Evolutionary conservation across 805 yeast species (phyloP), one percentile per base, ranked within the genome.

Genomic region (Lipomyces sp.): DNA sequence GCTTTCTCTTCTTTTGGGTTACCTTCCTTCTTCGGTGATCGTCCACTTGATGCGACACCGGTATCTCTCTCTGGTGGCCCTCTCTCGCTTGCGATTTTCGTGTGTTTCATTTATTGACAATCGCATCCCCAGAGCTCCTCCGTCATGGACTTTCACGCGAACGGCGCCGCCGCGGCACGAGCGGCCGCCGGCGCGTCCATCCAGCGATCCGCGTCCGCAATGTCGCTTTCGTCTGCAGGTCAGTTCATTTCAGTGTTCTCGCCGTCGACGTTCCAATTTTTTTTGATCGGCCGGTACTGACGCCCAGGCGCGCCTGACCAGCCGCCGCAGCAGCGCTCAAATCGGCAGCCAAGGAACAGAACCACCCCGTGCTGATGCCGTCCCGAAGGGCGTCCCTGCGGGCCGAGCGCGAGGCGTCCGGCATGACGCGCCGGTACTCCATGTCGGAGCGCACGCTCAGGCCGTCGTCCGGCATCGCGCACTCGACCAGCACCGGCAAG

Each of bases 281-380:
- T 6, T 26, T 4, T 21, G n/a, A 16, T 16, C 18, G 36, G 22
- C 11, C 11, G n/a, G 18, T 22, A 14, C n/a, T n/a, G n/a, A n/a
- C n/a, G n/a, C n/a, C n/a, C n/a, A n/a, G n/a, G n/a, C n/a, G n/a
- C n/a, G n/a, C n/a, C n/a, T n/a, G n/a, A n/a, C 5, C 37, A 53
- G 58, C 58, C 19, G 58, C 58, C 4, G 55, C 55, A 11, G 49
- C 58, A 21, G 58, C 58, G 21, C 52, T 53, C 31, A 42, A 35
- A 19, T 24, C 43, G 11, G 34, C 16, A n/a, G 47, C 57, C 16
- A 37, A 38, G 22, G 45, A 37, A 37, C 16, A 39, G 16, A 47
- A 34, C 26, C 38, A 36, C 8, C 40, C 54, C 5, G 43, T 43
- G n/a, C 41, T 48, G 32, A 47, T 51, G 8, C 32, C 46, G 4